Percentiles rank a stretch among this genome's conserved stretches.
These are phyloP conservation scores for Aureobasidium sp. DNA, from an alignment of 2,329 filamentous ascomycete species.

Conservation along the genomic window DNA sequence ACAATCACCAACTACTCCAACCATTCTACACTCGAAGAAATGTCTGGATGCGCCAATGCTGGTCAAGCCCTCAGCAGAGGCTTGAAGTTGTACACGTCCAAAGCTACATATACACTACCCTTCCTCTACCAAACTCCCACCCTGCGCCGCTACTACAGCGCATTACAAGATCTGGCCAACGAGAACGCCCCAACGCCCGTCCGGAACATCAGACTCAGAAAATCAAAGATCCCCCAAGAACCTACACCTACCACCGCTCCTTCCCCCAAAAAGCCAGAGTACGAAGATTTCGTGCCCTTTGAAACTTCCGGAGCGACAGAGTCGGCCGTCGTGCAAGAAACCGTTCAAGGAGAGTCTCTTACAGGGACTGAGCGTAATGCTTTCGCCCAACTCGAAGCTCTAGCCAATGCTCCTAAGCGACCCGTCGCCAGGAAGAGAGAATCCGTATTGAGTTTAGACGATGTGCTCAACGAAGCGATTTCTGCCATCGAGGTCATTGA, in stretches of 20 bases:
- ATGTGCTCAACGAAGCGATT: conserved; percentile 8
- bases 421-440: background rate
- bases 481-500: background rate
- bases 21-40: background rate
- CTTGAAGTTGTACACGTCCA: background rate
- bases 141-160: conserved; percentile 7
- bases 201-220: background rate
- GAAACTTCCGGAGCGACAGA: background rate
- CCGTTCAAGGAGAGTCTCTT: background rate
- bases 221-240: background rate
- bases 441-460: background rate
- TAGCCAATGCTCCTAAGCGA: background rate
- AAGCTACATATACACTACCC: background rate
- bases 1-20: background rate
- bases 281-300: conserved; percentile 3
- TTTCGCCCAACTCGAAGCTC: conserved; percentile 5
- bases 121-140: conserved; percentile 9
- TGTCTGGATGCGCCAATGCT: conserved; percentile 7
- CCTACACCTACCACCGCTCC: background rate
- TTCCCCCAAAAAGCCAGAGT: background rate
- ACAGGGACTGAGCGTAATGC: background rate
- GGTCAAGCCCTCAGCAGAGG: conserved; percentile 5
- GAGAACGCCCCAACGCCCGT: background rate
- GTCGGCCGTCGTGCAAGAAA: background rate
- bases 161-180: conserved; percentile 7